Evolutionary conservation across 768 basidiomycete species (phyloP).

Genomic region (Brasilioporus rufonigricans): DNA sequence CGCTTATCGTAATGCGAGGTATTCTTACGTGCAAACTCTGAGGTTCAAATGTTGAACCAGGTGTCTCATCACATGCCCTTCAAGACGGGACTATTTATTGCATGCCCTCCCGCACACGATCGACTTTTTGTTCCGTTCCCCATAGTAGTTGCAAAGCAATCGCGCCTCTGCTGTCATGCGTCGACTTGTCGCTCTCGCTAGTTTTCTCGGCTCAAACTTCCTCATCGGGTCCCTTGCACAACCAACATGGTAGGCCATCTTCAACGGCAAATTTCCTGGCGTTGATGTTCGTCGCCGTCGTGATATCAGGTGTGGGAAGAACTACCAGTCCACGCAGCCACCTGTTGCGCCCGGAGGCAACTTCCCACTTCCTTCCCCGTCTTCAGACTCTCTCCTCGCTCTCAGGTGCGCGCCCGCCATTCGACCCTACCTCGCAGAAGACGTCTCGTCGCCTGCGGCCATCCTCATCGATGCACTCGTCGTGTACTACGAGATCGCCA

Average conservation of each 20-base stretch:
- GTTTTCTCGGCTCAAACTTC: constrained; percentile 9
- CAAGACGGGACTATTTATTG: not conserved
- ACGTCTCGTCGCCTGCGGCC: constrained; percentile 40
- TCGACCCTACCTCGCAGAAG: constrained; percentile 58
- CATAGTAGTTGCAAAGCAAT: no score
- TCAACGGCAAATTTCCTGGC: no score
- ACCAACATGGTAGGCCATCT: no score
- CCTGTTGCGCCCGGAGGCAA: constrained; percentile 48
- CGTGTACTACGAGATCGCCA: constrained; percentile 45
- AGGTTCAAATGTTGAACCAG: no score
- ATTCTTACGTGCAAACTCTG: no score
- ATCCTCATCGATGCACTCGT: constrained; percentile 55
- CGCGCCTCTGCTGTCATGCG: no score
- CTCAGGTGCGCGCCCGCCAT: constrained; percentile 59
- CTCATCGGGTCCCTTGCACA: no score
- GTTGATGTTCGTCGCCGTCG: no score
- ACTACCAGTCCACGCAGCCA: constrained; percentile 46
- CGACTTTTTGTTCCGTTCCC: no score
- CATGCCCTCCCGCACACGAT: no score
- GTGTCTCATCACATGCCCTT: no score
- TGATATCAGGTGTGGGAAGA: constrained; percentile 55
- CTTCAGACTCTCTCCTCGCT: constrained; percentile 46
- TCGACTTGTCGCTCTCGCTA: constrained; percentile 4
- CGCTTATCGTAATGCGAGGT: no score
- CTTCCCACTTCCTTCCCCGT: constrained; percentile 40